These are phyloP conservation scores for Penicillium sp. DNA, from an alignment of 2,329 filamentous ascomycete genomes.

Conservation along the genomic window DNA sequence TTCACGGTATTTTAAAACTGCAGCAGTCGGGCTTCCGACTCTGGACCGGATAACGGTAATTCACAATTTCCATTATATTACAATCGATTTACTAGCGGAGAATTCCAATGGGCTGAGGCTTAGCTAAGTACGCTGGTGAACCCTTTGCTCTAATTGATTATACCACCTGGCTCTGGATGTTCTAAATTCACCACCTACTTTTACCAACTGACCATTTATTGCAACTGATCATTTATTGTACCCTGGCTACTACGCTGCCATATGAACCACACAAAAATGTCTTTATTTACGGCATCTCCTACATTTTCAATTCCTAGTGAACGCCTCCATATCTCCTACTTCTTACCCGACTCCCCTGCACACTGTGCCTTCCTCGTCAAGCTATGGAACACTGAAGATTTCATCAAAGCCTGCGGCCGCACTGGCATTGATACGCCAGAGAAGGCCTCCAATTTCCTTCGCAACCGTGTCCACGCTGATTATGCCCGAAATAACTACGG, in stretches of 20 bases:
- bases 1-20: too few relatives aligned
- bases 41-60: not conserved
- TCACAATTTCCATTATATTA: not conserved
- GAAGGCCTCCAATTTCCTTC: slow-evolving; percentile 1
- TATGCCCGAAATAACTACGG: not conserved
- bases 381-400: slow-evolving; percentile 1
- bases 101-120: too few relatives aligned
- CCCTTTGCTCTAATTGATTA: too few relatives aligned
- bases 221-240: too few relatives aligned
- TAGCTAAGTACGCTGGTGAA: too few relatives aligned
- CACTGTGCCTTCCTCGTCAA: not conserved
- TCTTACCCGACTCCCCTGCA: not conserved
- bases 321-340: not conserved
- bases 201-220: too few relatives aligned
- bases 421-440: not conserved
- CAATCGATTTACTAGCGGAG: too few relatives aligned
- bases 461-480: not conserved
- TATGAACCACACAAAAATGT: not conserved
- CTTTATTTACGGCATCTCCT: not conserved
- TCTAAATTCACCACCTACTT: too few relatives aligned
- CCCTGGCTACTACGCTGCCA: too few relatives aligned
- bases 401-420: not conserved
- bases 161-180: too few relatives aligned
- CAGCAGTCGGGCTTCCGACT: not conserved
- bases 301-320: not conserved